Evolutionary conservation across 768 basidiomycete genomes (phyloP), one percentile per base, ranked within the genome.

Genomic region (Aureoboletus auriporus): DNA sequence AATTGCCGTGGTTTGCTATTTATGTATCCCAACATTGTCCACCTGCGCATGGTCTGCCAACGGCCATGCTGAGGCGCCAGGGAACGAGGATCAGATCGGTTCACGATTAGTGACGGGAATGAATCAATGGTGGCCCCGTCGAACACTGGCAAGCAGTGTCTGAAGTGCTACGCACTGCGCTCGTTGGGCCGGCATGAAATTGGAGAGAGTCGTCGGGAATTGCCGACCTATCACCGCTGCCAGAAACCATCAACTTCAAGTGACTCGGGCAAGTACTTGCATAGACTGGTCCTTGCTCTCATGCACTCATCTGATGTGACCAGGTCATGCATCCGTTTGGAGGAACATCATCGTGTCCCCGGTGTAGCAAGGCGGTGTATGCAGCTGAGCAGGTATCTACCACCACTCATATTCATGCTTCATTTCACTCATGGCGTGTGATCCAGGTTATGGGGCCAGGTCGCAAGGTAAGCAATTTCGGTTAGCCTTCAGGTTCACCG

Each of bases 401-500:
- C 38, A 44, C 42, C 31, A 8, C 13, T 31, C 10, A 12, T 54
- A 16, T 33, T 12, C 44, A 30, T 37, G 16, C 20, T 23, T 28
- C 28, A 41, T 39, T 35, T 14, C 20, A 44, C 42, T 50, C 34
- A 53, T 8, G 28, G 12, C 36, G 6, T 57, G 40, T 58, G 51
- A 52, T 44, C 49, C 56, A 90, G 87, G 80, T 79, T 28, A 82
- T 93, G 74, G 92, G 92, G 16, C 92, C 92, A 45, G 92, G 87
- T 20, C 79, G 92, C 63, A 92, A 86, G 80, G 92, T 90, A 61
- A 59, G 78, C 55, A 27, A 49, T 49, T 50, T 47, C 44, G 37
- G 31, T 40, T 39, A 29, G 23, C 30, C 23, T 29, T 34, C 31
- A 46, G 26, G 43, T 40, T 52, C 39, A 33, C 42, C 12, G 13